A percentile compares a stretch with the other conserved stretches of the same genome.
These are phyloP conservation scores for Amanita subjunquillea DNA, from an alignment of 768 basidiomycete species.

Conservation along the genomic window DNA sequence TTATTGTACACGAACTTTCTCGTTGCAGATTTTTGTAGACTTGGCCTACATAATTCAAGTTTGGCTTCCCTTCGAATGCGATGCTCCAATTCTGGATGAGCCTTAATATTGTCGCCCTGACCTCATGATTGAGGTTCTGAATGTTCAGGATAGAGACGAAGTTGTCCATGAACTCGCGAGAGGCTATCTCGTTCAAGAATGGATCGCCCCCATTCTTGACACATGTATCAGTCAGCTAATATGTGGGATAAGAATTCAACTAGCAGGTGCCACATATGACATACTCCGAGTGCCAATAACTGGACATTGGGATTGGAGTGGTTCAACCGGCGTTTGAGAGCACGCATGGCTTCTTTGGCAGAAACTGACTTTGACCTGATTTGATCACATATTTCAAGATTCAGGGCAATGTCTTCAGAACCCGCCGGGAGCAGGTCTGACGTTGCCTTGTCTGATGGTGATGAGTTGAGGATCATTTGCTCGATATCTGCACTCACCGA, in stretches of 20 bases:
- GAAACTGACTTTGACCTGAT: conserved; percentile 85
- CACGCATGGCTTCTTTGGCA: conserved; percentile 81
- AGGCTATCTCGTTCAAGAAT: conserved; percentile 76
- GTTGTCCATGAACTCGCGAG: conserved; percentile 90
- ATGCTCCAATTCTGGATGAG: conserved; percentile 91
- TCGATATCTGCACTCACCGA: conserved; percentile 45
- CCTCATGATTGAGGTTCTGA: conserved; percentile 66
- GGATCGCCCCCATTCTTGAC: conserved; percentile 97
- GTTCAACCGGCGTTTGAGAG: conserved; percentile 76
- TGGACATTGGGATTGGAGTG: conserved; percentile 97
- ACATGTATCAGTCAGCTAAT: conserved; percentile 78
- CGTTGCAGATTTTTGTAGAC: conserved; percentile 66
- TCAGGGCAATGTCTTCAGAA: conserved; percentile 83
- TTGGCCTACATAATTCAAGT: conserved; percentile 65
- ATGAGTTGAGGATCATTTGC: not conserved
- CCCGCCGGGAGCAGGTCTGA: conserved; percentile 79
- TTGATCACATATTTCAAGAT: conserved; percentile 94
- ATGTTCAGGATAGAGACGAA: conserved; percentile 81
- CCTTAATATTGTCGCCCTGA: conserved; percentile 69
- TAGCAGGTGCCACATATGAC: conserved; percentile 18
- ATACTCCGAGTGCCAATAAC: conserved; percentile 72
- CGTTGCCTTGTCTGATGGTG: conserved; percentile 76
- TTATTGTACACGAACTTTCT: conserved; percentile 45
- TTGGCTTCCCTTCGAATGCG: conserved; percentile 75
- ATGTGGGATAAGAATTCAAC: not conserved